Evolutionary conservation across 495 filamentous ascomycete species (phyloP), one percentile per base, ranked within the genome.

Genomic region (Achaetomiella virescens): DNA sequence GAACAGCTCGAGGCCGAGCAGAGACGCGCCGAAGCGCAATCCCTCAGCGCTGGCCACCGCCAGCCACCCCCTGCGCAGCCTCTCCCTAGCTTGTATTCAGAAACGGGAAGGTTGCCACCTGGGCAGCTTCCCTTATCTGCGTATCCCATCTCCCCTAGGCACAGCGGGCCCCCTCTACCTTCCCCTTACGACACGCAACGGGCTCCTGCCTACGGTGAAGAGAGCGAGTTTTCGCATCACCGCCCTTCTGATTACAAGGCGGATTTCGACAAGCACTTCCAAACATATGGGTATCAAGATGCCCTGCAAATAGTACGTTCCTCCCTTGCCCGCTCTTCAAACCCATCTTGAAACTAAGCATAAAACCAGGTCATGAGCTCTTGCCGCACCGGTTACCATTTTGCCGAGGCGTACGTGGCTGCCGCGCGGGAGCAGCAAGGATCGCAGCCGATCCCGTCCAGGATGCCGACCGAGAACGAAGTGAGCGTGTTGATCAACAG

Each of bases 371-470:
- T 78, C 54, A 64, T 68, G 42, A 68, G 62, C 53, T 66, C 70
- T 2, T 72, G 74, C 54, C 70, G 73, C 29, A 75, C 72, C 17
- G 60, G 77, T 44, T 70, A 63, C 54, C 70, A 73, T 29, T 79
- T 79, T 47, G 72, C 76, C 52, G 75, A 79, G 48, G 72, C 68
- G 6, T 78, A 77, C 36, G 65, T 62, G 8, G 71, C 72, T 18
- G 72, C 75, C 18, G 75, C 73, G n/a, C 72, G 69, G 7, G 76
- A 79, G 56, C 74, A 79, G 36, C 73, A 77, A 46, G 71, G 74
- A 7, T 61, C 68, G 33, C 74, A 73, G 21, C 72, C 74, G 11
- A 75, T 78, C 25, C 72, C 72, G 14, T 75, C 74, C 41, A 67
- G 76, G 31, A 57, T 79, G 22, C 76, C 76, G 0, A 70, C 66